Evolutionary conservation across 371 early-diverging fungal species (phyloP).

Genomic region (Saksenaea oblongispora): DNA sequence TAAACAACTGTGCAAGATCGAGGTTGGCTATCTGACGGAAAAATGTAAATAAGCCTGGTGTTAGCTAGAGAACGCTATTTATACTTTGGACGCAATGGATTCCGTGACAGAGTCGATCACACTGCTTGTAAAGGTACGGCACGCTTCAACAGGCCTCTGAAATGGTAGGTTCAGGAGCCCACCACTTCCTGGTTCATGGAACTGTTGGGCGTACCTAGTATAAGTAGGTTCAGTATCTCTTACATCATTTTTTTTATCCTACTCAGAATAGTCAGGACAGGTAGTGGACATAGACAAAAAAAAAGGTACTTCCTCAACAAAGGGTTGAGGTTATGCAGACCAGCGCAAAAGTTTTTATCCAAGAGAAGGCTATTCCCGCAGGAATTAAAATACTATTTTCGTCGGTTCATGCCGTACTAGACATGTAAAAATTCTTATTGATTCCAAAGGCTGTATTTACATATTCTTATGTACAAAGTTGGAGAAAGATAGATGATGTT

Average conservation of each 20-base stretch:
- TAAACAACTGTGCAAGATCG: slow-evolving; percentile 55
- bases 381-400: too few relatives aligned
- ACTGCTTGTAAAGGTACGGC: slow-evolving; percentile 41
- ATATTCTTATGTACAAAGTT: background rate
- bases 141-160: slow-evolving; percentile 43
- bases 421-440: too few relatives aligned
- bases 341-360: too few relatives aligned
- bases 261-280: slow-evolving; percentile 32
- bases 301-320: background rate
- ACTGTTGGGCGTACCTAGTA: slow-evolving; percentile 25
- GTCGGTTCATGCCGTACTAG: too few relatives aligned
- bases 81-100: slow-evolving; percentile 39
- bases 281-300: background rate
- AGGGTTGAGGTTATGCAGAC: too few relatives aligned
- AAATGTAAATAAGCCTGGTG: background rate
- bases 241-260: background rate
- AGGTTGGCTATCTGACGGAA: slow-evolving; percentile 34
- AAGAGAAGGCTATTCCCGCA: too few relatives aligned
- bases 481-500: background rate
- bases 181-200: slow-evolving; percentile 43
- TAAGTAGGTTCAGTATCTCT: background rate
- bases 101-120: slow-evolving; percentile 39
- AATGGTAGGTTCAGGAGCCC: slow-evolving; percentile 41
- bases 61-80: background rate
- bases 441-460: background rate